Evolutionary conservation across 2,329 filamentous ascomycete species (phyloP), one percentile per base, ranked within the genome.

Genomic region (Aspergillus sojae): DNA sequence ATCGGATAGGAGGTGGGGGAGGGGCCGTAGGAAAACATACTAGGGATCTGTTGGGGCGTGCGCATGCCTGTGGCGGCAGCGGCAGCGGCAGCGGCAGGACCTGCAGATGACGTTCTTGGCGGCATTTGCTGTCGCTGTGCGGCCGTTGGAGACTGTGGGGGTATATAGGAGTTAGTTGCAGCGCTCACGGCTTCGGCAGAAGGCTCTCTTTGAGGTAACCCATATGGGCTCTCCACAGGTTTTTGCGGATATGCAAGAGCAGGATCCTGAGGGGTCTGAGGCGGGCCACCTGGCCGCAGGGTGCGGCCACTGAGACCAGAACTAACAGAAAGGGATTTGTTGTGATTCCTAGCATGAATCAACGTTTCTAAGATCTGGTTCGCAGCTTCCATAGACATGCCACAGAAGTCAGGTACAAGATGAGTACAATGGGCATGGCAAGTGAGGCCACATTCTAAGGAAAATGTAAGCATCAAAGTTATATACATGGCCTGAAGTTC

Each of bases 301-400:
- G 90, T 93, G 72, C 86, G 86, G 57, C 88, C 87, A 64, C 85
- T 86, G 78, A 94, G 82, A 52, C 77, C 80, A 58, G 83, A 81
- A 65, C 81, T 81, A 61, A 83, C 78, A 63, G 81, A 81, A 4
- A 82, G 79, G 59, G 78, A 78, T 74, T 86, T 85, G 83, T 79
- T 91, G 84, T 88, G 86, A 74, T 89, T 88, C 80, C 94, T 96
- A 64, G 91, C 89, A 57, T 88, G 89, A 73, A 92, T 88, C 70
- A 97, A 91, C 57, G 94, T 92, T 67, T 93, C 90, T 60, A 98
- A 79, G 68, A 99, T 97, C 74, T 96, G 89, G 77, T 97, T 98
- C 50, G 95, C 95, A 43, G 92, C 91, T 62, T 95, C 91, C 95
- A 98, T 98, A 32, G 93, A 96, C 93, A 99, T 99, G 71, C 95